Conservation (phyloP, 23 red algal genomes). For the Gracilaria domingensis region DNA sequence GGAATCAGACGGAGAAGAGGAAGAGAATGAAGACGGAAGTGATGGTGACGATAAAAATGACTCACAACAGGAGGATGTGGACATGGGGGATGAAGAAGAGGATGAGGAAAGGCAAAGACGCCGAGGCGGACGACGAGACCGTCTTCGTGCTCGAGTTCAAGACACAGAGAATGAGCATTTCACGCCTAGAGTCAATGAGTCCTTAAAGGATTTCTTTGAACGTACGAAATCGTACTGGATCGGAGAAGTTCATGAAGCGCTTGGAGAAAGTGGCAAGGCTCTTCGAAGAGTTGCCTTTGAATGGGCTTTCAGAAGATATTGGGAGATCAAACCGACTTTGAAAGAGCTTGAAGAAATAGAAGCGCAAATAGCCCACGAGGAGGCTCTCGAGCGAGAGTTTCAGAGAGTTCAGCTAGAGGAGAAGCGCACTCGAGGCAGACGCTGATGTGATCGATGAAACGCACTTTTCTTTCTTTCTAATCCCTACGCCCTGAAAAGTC, state of each 20-base stretch:
- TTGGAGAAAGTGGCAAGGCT: slow-evolving; percentile 74
- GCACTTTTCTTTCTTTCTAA: too few relatives aligned
- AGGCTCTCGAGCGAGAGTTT: slow-evolving; percentile 57
- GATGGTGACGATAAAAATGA: slow-evolving; percentile 5
- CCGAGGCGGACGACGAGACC: slow-evolving; percentile 27
- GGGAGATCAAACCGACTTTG: slow-evolving; percentile 79
- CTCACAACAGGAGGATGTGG: slow-evolving; percentile 10
- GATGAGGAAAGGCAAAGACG: slow-evolving; percentile 50
- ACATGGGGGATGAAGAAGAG: slow-evolving; percentile 50
- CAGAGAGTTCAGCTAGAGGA: slow-evolving; percentile 66
- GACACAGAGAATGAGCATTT: slow-evolving; percentile 48
- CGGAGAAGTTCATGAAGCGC: slow-evolving; percentile 76
- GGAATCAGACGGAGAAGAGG: slow-evolving; percentile 69
- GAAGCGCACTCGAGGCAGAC: slow-evolving; percentile 43
- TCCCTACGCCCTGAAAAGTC: too few relatives aligned
- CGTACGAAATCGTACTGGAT: slow-evolving; percentile 77
- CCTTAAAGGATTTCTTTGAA: slow-evolving; percentile 82
- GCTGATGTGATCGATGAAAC: slow-evolving; percentile 6
- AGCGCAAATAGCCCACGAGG: slow-evolving; percentile 56
- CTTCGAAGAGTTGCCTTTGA: slow-evolving; percentile 76
- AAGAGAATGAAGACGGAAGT: slow-evolving; percentile 40
- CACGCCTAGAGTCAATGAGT: slow-evolving; percentile 65
- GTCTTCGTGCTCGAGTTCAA: slow-evolving; percentile 57
- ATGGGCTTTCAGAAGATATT: slow-evolving; percentile 77
- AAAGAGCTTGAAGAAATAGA: slow-evolving; percentile 83